Evolutionary conservation across 2,329 filamentous ascomycete species (phyloP).

Genomic region (Beauveria caledonica): DNA sequence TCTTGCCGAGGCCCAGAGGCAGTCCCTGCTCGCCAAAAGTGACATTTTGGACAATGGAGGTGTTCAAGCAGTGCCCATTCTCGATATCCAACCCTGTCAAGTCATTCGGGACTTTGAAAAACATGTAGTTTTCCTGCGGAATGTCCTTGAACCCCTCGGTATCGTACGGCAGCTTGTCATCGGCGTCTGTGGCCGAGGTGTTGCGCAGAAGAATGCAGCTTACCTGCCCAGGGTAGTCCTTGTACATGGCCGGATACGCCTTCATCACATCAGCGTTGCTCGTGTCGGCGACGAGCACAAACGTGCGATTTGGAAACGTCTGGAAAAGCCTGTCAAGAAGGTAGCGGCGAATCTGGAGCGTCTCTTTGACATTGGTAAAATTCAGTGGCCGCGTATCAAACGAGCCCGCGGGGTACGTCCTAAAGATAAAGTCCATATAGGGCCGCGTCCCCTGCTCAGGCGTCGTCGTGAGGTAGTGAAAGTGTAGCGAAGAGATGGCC

Average conservation of each 20-base stretch:
- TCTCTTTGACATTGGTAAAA: conserved; percentile 14
- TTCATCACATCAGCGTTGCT: conserved; percentile 70
- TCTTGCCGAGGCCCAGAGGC: conserved; percentile 35
- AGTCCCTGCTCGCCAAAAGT: conserved; percentile 60
- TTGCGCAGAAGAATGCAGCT: conserved; percentile 73
- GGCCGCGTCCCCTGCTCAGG: conserved; percentile 69
- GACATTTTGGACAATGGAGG: conserved; percentile 57
- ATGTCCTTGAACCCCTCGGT: conserved; percentile 29
- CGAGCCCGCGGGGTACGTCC: conserved; percentile 66
- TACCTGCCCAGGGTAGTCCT: conserved; percentile 61
- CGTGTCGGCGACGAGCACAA: conserved; percentile 69
- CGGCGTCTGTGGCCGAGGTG: conserved; percentile 58
- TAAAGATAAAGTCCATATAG: conserved; percentile 76
- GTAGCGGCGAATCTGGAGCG: conserved; percentile 62
- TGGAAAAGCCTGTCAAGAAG: conserved; percentile 64
- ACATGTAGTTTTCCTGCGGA: conserved; percentile 65
- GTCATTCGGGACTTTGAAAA: conserved; percentile 67
- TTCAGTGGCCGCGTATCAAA: conserved; percentile 74
- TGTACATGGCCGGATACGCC: conserved; percentile 52
- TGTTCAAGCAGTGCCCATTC: conserved; percentile 47
- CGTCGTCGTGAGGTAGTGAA: conserved; percentile 75
- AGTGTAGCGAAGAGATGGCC: conserved; percentile 52
- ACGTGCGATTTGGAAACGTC: conserved; percentile 67
- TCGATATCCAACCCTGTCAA: conserved; percentile 56
- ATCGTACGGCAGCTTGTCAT: conserved; percentile 53